Percentiles rank a stretch among this genome's conserved stretches.
Conservation (phyloP, 306 rosid genomes). For the Cicer yamashitae region DNA sequence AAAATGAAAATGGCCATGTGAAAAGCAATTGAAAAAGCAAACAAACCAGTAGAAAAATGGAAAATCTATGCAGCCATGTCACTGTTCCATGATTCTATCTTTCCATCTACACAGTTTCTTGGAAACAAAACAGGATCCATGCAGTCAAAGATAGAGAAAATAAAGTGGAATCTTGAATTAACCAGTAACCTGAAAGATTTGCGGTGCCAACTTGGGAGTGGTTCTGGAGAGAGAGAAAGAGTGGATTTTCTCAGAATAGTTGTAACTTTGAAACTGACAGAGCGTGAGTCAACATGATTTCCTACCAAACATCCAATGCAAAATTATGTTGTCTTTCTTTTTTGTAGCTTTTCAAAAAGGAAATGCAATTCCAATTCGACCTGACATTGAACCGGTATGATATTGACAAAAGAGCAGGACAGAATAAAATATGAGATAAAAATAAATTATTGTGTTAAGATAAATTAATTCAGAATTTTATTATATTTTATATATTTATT, state of each 20-base stretch:
- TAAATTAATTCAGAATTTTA: too few relatives aligned
- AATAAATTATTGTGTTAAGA: too few relatives aligned
- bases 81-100: constrained; percentile 38
- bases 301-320: constrained; percentile 40
- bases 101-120: constrained; percentile 41
- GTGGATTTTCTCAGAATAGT: constrained; percentile 36
- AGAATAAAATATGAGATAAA: too few relatives aligned
- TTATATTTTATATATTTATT: too few relatives aligned
- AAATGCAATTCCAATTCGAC: constrained; percentile 39
- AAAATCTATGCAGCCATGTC: constrained; percentile 10
- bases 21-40: constrained; percentile 19
- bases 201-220: constrained; percentile 41
- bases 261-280: constrained; percentile 58
- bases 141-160: constrained; percentile 13
- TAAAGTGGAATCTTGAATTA: constrained; percentile 39
- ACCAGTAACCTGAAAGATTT: constrained; percentile 41
- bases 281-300: constrained; percentile 68
- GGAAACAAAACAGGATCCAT: constrained; percentile 52
- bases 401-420: too few relatives aligned
- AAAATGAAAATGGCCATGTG: constrained; percentile 23
- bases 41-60: constrained; percentile 26
- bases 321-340: constrained; percentile 65
- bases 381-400: too few relatives aligned
- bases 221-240: constrained; percentile 47
- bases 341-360: constrained; percentile 63